These are phyloP conservation scores for Hypoxylon sp. DNA, from an alignment of 2,329 filamentous ascomycete genomes.

Conservation along the genomic window DNA sequence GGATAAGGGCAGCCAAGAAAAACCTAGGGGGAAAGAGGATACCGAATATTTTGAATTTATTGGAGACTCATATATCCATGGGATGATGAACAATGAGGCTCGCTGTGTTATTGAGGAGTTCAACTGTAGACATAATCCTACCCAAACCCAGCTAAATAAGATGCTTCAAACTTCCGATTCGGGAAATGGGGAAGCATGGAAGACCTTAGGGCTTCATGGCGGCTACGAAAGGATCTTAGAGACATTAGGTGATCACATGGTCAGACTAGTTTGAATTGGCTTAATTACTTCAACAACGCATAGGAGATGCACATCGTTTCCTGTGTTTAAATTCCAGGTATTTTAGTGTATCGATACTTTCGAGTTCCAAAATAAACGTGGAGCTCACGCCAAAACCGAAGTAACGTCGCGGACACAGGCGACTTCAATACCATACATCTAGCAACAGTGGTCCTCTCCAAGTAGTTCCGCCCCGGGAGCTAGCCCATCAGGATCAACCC, in stretches of 20 bases:
- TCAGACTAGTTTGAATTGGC: slow-evolving; percentile 36
- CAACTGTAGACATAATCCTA: slow-evolving; percentile 41
- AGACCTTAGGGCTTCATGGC: slow-evolving; percentile 35
- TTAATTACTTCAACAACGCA: background rate
- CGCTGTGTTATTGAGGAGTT: slow-evolving; percentile 48
- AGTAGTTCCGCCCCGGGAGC: too few relatives aligned
- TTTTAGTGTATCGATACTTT: too few relatives aligned
- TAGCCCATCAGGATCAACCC: too few relatives aligned
- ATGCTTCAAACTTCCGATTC: slow-evolving; percentile 11
- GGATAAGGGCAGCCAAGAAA: background rate
- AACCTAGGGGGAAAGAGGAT: background rate
- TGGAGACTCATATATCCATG: slow-evolving; percentile 48
- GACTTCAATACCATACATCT: too few relatives aligned
- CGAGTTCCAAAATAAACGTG: too few relatives aligned
- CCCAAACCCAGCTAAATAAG: slow-evolving; percentile 15
- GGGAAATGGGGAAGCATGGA: slow-evolving; percentile 38
- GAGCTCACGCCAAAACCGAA: too few relatives aligned
- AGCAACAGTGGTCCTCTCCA: too few relatives aligned
- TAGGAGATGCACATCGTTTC: too few relatives aligned
- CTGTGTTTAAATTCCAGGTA: too few relatives aligned
- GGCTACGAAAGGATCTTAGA: slow-evolving; percentile 44
- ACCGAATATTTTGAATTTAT: slow-evolving; percentile 44
- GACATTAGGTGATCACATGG: slow-evolving; percentile 41
- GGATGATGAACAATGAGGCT: slow-evolving; percentile 49
- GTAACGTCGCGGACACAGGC: too few relatives aligned